Conservation (phyloP, 257 asterid genomes). For the Ocimum tenuiflorum region DNA sequence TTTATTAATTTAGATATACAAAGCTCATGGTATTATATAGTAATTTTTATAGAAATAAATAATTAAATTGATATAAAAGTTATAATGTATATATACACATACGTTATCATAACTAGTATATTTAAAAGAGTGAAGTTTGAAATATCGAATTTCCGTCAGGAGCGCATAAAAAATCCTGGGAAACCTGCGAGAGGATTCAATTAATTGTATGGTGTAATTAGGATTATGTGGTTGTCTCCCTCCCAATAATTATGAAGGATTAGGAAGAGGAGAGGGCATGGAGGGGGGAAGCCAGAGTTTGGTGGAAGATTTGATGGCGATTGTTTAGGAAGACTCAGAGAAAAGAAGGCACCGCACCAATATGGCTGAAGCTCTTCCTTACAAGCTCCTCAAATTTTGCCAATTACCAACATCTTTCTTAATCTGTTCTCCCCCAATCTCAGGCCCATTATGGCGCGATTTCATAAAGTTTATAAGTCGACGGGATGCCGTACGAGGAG, state of each 20-base stretch:
- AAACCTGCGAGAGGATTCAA: not conserved
- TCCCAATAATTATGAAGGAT: not conserved
- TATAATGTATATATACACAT: too few species aligned
- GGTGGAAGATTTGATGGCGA: conserved; percentile 44
- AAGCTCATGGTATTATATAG: too few species aligned
- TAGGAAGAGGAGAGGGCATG: conserved; percentile 4
- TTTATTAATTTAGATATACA: too few species aligned
- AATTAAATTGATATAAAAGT: too few species aligned
- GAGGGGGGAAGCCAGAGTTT: conserved; percentile 27
- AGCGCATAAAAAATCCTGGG: conserved; percentile 15
- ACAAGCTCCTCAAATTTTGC: too few species aligned
- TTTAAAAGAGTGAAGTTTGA: not conserved
- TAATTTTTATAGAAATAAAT: too few species aligned
- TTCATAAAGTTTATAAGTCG: conserved; percentile 55
- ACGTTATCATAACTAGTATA: too few species aligned
- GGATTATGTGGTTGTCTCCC: conserved; percentile 24
- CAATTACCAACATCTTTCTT: too few species aligned
- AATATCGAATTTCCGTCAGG: not conserved
- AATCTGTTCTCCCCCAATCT: not conserved
- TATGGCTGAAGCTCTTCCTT: conserved; percentile 46
- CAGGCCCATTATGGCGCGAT: conserved; percentile 73
- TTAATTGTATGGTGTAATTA: conserved; percentile 8
- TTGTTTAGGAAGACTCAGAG: conserved; percentile 56
- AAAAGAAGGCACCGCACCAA: conserved; percentile 54
- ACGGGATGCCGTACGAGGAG: conserved; percentile 71